A percentile compares a stretch with the other conserved stretches of the same genome.
phyloP scores from a whole-genome alignment of 441 rosid species.

The Biscutella laevigata region DNA sequence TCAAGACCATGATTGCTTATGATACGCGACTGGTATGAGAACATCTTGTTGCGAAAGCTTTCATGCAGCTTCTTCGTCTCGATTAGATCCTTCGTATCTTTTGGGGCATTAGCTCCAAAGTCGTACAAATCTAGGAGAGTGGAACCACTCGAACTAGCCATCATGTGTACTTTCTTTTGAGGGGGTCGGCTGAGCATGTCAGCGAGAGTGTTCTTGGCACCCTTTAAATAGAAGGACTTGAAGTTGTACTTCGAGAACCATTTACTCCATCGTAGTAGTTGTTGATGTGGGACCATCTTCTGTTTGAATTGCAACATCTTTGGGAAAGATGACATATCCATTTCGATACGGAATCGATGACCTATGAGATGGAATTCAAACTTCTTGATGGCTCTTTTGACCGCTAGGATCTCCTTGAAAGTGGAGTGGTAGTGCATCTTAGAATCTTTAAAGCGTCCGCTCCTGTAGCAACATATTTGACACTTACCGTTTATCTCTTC shows the following conservation, averaged over 20 bases:
- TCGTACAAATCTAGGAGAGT: not conserved
- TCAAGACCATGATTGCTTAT: accelerated
- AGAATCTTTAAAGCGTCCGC: not conserved
- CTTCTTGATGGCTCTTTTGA: not conserved
- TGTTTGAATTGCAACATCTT: not conserved
- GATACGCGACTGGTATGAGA: not conserved
- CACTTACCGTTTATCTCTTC: not conserved
- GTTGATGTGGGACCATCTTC: not conserved
- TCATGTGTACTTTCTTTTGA: no score
- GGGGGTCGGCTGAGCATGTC: not conserved
- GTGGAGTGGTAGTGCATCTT: not conserved
- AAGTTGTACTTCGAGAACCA: not conserved
- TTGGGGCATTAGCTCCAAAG: not conserved
- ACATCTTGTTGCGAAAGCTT: not conserved
- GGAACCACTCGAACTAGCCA: no score
- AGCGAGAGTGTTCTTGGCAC: not conserved
- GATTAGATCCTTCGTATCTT: not conserved
- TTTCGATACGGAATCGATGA: not conserved
- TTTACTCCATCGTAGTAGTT: not conserved
- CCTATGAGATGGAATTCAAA: not conserved
- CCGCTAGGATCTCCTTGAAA: not conserved
- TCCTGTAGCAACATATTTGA: not conserved
- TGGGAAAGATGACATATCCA: not conserved
- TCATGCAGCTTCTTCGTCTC: no score
- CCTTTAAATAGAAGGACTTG: not conserved